phyloP scores from a whole-genome alignment of 176 grass and related monocot species.

The Typha latifolia region DNA sequence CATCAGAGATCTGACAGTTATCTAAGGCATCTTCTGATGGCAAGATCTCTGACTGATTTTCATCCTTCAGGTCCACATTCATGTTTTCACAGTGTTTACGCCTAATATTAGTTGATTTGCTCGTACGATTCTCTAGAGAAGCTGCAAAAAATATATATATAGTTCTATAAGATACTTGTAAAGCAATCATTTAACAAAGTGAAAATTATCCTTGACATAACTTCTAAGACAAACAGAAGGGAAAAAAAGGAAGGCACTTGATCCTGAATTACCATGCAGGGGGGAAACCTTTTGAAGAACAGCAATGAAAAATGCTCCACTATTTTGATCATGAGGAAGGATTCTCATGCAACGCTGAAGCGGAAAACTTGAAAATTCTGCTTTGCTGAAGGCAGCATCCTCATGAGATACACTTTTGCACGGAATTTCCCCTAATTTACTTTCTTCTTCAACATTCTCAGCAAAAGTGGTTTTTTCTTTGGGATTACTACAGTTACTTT shows the following conservation, averaged over 20 bases:
- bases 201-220: too few relatives aligned
- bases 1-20: constrained; percentile 4
- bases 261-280: constrained; percentile 38
- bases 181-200: too few relatives aligned
- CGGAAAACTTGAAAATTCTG: constrained; percentile 59
- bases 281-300: constrained; percentile 72
- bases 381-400: constrained; percentile 9
- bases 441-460: constrained; percentile 18
- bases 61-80: constrained; percentile 21
- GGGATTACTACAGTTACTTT: not conserved
- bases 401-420: constrained; percentile 7
- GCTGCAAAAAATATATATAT: constrained; percentile 2
- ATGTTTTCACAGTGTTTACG: constrained; percentile 9
- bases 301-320: constrained; percentile 89
- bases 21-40: constrained; percentile 30
- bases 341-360: constrained; percentile 92
- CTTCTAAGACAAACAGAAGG: too few relatives aligned
- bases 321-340: constrained; percentile 94
- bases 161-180: too few relatives aligned
- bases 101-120: constrained; percentile 32
- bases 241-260: not conserved
- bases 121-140: constrained; percentile 35
- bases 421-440: constrained; percentile 19
- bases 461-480: constrained; percentile 1
- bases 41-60: constrained; percentile 16